Evolutionary conservation across 345 rosid species (phyloP).

Genomic region (Excoecaria agallocha): DNA sequence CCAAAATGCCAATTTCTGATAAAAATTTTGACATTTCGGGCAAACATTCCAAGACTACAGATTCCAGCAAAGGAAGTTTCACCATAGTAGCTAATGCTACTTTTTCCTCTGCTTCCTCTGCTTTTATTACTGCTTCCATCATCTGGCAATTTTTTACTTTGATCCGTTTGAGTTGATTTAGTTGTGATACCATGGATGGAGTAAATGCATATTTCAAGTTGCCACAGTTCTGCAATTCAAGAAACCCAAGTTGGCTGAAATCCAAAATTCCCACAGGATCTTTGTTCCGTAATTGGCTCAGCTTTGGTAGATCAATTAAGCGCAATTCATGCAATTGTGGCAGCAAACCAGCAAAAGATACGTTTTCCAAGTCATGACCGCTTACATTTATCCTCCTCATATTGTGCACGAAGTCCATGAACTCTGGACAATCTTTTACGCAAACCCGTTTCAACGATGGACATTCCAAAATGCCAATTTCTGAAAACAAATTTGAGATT

Average conservation of each 20-base stretch:
- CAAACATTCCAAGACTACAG: not conserved
- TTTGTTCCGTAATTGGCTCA: not conserved
- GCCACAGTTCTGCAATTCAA: not conserved
- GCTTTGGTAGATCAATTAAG: not conserved
- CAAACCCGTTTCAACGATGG: not conserved
- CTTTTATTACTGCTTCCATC: not conserved
- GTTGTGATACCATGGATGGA: not conserved
- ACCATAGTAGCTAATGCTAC: too few species aligned
- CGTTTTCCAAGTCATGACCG: not conserved
- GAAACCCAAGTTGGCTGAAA: not conserved
- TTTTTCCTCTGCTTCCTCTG: not conserved
- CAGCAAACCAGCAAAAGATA: not conserved
- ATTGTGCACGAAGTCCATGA: not conserved
- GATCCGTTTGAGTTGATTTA: not conserved
- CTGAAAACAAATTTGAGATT: not conserved
- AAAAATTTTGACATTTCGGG: not conserved
- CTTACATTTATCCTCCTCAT: not conserved
- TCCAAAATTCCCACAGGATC: not conserved
- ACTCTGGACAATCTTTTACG: not conserved
- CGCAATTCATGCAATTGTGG: not conserved
- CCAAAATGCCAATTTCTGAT: not conserved
- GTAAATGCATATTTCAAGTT: not conserved
- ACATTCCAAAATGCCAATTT: not conserved
- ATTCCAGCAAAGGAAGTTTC: not conserved
- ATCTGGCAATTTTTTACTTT: too few species aligned